Conservation (phyloP, 1,284 basidiomycete genomes). For the Pseudozyma sp. region DNA sequence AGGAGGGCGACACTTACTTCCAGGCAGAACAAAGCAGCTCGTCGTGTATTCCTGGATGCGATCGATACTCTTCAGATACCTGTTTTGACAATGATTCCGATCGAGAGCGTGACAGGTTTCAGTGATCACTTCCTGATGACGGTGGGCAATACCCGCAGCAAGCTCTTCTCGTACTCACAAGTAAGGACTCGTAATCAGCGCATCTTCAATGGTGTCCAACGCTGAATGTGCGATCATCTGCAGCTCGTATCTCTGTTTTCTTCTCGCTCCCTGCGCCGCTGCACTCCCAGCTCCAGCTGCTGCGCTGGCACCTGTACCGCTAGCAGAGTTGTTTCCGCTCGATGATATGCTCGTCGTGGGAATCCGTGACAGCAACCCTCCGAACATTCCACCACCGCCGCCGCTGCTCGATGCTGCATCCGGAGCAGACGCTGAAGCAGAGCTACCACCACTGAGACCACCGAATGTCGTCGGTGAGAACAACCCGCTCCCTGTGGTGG, state of each 20-base stretch:
- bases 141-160: background rate
- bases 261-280: background rate
- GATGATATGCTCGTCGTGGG: slow-evolving; percentile 15
- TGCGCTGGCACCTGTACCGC: background rate
- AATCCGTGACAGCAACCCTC: slow-evolving; percentile 31
- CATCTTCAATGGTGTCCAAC: slow-evolving; percentile 65
- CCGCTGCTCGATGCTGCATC: slow-evolving; percentile 8
- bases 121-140: too few relatives aligned
- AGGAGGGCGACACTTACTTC: slow-evolving; percentile 50
- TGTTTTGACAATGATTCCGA: slow-evolving; percentile 6
- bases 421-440: background rate
- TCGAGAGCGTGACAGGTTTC: background rate
- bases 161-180: slow-evolving; percentile 42
- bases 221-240: slow-evolving; percentile 68
- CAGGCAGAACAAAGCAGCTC: slow-evolving; percentile 59
- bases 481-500: slow-evolving; percentile 6
- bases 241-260: slow-evolving; percentile 53
- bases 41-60: slow-evolving; percentile 64
- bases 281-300: background rate
- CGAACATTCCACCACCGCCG: slow-evolving; percentile 31
- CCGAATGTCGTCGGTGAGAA: background rate
- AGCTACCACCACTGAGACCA: background rate
- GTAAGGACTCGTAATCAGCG: slow-evolving; percentile 48
- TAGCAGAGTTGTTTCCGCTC: background rate
- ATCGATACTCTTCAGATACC: slow-evolving; percentile 64